These are phyloP conservation scores for Xylaria arbuscula DNA, from an alignment of 2,329 filamentous ascomycete species.

Conservation along the genomic window DNA sequence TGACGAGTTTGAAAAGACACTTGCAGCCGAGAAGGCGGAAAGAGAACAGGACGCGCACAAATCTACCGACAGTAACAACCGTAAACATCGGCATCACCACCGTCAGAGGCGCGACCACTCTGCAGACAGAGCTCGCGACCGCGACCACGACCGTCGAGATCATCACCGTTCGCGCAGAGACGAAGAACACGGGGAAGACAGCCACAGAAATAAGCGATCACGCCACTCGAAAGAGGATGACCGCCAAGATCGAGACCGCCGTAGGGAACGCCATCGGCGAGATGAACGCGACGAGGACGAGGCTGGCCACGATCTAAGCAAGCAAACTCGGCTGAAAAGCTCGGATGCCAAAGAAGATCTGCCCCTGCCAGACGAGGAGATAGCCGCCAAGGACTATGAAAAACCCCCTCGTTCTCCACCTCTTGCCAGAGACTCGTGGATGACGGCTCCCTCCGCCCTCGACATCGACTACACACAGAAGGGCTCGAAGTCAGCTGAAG, in stretches of 20 bases:
- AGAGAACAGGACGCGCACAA: constrained; percentile 56
- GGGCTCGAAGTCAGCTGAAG: constrained; percentile 65
- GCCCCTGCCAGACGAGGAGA: constrained; percentile 64
- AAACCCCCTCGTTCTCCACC: constrained; percentile 49
- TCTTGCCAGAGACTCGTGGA: constrained; percentile 86
- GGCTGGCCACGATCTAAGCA: constrained; percentile 49
- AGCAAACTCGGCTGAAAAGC: constrained; percentile 55
- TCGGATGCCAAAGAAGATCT: constrained; percentile 63
- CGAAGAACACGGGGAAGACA: constrained; percentile 59
- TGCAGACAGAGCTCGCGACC: constrained; percentile 56
- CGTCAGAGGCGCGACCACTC: constrained; percentile 54
- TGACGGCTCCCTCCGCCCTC: constrained; percentile 85
- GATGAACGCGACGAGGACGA: constrained; percentile 44
- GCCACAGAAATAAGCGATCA: constrained; percentile 73
- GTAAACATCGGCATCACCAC: constrained; percentile 58
- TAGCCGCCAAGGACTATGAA: constrained; percentile 47
- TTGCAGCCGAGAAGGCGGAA: constrained; percentile 72
- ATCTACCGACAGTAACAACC: constrained; percentile 58
- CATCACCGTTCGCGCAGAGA: constrained; percentile 52
- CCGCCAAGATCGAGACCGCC: constrained; percentile 57
- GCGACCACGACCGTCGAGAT: constrained; percentile 52
- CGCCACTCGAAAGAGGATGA: constrained; percentile 61
- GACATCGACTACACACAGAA: constrained; percentile 85
- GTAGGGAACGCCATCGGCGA: constrained; percentile 50
- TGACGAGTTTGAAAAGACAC: constrained; percentile 80